Conservation (phyloP, 208 protist genomes). For the Acanthamoeba divionensis region DNA sequence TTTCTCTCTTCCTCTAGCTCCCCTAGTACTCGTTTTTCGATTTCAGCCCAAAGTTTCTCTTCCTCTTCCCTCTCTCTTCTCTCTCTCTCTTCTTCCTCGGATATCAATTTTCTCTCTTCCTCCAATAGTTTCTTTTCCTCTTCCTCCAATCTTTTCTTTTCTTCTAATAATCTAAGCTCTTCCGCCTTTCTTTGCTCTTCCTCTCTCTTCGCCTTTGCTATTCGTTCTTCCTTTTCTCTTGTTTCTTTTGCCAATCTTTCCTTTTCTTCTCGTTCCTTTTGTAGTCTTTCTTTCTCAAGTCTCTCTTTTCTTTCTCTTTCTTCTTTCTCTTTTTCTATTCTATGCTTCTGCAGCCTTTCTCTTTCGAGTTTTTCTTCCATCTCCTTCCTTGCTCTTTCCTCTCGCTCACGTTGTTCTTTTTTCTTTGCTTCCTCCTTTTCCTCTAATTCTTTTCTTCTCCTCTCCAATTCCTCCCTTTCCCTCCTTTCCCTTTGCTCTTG, state of each 20-base stretch:
- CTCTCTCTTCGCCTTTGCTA: background rate
- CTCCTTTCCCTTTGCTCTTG: background rate
- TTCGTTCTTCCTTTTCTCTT: background rate
- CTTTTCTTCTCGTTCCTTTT: background rate
- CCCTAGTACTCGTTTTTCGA: background rate
- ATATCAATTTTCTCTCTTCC: background rate
- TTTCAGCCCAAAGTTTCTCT: background rate
- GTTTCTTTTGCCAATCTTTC: no score
- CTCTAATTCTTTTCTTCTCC: background rate
- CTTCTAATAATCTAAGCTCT: background rate
- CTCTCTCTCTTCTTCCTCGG: background rate
- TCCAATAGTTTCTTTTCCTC: conserved; percentile 4
- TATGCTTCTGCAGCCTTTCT: background rate
- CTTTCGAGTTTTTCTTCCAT: background rate
- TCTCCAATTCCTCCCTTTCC: background rate
- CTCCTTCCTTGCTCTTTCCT: background rate
- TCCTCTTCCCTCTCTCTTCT: background rate
- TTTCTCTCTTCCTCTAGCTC: conserved; percentile 12
- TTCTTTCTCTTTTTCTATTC: background rate
- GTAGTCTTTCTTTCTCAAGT: background rate
- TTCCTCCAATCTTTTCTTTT: background rate
- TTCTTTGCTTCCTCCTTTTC: background rate
- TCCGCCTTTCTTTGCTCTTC: background rate
- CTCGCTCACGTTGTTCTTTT: background rate
- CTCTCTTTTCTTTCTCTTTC: background rate